These are phyloP conservation scores for Paramyrothecium sp. DNA, from an alignment of 2,329 filamentous ascomycete species.

Conservation along the genomic window DNA sequence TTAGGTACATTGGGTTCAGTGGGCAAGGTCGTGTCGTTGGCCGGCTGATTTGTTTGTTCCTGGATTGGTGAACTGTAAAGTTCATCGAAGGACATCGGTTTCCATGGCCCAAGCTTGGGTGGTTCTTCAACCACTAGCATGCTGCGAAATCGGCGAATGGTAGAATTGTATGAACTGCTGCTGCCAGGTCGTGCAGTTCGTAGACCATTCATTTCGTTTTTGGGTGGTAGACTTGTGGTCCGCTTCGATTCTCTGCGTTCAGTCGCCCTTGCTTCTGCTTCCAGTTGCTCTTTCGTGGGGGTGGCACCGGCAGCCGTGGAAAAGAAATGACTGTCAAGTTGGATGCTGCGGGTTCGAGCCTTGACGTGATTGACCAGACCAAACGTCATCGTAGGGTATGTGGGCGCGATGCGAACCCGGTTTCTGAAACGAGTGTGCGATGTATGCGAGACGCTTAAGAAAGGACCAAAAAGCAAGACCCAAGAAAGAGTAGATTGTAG, in stretches of 20 bases:
- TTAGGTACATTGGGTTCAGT: not conserved
- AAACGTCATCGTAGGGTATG: slow-evolving; percentile 35
- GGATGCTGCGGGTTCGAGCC: slow-evolving; percentile 46
- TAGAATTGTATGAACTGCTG: not conserved
- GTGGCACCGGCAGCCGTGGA: slow-evolving; percentile 11
- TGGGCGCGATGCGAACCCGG: slow-evolving; percentile 6
- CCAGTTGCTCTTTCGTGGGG: not conserved
- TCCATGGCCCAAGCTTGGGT: slow-evolving; percentile 41
- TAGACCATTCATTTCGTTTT: slow-evolving; percentile 11
- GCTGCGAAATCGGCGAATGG: slow-evolving; percentile 32
- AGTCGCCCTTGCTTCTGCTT: slow-evolving; percentile 8
- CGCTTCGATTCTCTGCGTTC: slow-evolving; percentile 23
- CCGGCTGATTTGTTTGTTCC: not conserved
- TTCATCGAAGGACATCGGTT: slow-evolving; percentile 46
- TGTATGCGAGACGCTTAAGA: slow-evolving; percentile 25
- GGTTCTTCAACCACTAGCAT: slow-evolving; percentile 53
- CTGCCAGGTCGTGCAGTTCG: not conserved
- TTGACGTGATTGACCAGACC: slow-evolving; percentile 43
- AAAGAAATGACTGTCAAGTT: slow-evolving; percentile 37
- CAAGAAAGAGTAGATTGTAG: slow-evolving; percentile 46
- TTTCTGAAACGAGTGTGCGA: slow-evolving; percentile 18
- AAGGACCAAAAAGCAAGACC: slow-evolving; percentile 34
- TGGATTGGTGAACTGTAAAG: slow-evolving; percentile 30
- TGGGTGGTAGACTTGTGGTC: slow-evolving; percentile 28
- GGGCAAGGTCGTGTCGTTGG: not conserved